Percentiles rank a stretch among this genome's conserved stretches.
Conservation (phyloP, 345 rosid genomes). For the Syzygium oleosum region DNA sequence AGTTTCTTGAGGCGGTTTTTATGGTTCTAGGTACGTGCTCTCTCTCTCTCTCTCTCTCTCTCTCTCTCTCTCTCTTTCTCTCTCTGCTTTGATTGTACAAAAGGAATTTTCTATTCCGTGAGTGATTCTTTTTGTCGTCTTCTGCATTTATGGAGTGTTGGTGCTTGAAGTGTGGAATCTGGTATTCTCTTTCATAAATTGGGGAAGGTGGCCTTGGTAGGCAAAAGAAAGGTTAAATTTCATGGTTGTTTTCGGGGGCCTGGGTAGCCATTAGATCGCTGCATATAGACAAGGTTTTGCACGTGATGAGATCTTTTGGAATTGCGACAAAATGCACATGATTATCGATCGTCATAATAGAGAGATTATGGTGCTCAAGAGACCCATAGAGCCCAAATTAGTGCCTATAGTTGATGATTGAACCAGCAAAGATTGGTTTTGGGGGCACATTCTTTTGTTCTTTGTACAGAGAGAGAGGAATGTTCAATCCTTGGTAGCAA, state of each 20-base stretch:
- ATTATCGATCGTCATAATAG: neutral
- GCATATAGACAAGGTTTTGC: neutral
- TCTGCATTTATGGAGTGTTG: neutral
- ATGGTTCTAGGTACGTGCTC: neutral
- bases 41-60: neutral
- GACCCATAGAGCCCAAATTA: neutral
- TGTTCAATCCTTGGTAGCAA: neutral
- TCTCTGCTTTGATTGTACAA: neutral
- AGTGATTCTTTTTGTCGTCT: conserved; percentile 1
- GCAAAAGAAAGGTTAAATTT: neutral
- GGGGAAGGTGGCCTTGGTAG: neutral
- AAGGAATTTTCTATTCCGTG: neutral
- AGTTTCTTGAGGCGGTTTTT: neutral
- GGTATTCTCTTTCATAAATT: neutral
- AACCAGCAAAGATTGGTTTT: conserved; percentile 5
- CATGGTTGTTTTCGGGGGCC: neutral
- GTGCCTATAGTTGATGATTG: conserved; percentile 6
- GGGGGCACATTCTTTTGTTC: neutral
- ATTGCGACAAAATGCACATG: neutral
- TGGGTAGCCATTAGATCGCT: neutral
- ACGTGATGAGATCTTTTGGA: neutral
- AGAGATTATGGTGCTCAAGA: neutral
- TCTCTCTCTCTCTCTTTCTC: neutral
- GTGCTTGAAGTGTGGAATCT: neutral
- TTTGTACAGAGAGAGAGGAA: neutral